Percentiles rank a stretch among this genome's conserved stretches.
phyloP scores from a whole-genome alignment of 495 filamentous ascomycete species.

The Penicillium cosmopolitanum region DNA sequence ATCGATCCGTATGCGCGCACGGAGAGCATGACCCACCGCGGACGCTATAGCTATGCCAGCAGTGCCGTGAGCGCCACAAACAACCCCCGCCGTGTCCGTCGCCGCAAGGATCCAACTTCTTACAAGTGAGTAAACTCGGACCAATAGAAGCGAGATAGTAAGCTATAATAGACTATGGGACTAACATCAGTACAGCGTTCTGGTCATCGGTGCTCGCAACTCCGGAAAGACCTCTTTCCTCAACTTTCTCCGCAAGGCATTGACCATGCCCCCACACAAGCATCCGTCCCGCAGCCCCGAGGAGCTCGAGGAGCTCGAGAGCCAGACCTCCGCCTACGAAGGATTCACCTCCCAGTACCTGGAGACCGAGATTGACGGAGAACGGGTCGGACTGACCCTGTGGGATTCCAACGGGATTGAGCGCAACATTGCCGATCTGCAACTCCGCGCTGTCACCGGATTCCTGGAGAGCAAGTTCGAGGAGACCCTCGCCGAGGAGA shows the following conservation, averaged over 20 bases:
- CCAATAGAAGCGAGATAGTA: neutral
- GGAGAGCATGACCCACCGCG: slow-evolving; percentile 96
- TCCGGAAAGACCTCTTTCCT: slow-evolving; percentile 97
- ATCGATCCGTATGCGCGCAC: slow-evolving; percentile 78
- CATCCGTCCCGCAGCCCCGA: slow-evolving; percentile 57
- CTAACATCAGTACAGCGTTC: slow-evolving; percentile 61
- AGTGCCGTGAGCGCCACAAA: slow-evolving; percentile 90
- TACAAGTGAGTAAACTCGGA: slow-evolving; percentile 82
- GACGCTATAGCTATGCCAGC: slow-evolving; percentile 95
- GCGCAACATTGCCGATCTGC: slow-evolving; percentile 90
- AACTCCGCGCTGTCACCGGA: slow-evolving; percentile 84
- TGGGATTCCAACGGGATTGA: slow-evolving; percentile 97
- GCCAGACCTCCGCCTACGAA: slow-evolving; percentile 50
- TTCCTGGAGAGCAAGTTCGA: slow-evolving; percentile 99
- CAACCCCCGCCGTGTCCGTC: slow-evolving; percentile 86
- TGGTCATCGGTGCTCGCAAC: slow-evolving; percentile 85
- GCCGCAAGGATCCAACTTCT: slow-evolving; percentile 94
- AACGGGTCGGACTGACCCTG: slow-evolving; percentile 89
- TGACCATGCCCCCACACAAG: slow-evolving; percentile 81
- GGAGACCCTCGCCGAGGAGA: slow-evolving; percentile 96
- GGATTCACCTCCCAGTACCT: slow-evolving; percentile 85
- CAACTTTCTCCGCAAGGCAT: slow-evolving; percentile 85
- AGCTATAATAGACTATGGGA: neutral
- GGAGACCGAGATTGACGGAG: slow-evolving; percentile 92
- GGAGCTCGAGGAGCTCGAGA: slow-evolving; percentile 48